These are phyloP conservation scores for Calonectria montana DNA, from an alignment of 2,329 filamentous ascomycete species.

Conservation along the genomic window DNA sequence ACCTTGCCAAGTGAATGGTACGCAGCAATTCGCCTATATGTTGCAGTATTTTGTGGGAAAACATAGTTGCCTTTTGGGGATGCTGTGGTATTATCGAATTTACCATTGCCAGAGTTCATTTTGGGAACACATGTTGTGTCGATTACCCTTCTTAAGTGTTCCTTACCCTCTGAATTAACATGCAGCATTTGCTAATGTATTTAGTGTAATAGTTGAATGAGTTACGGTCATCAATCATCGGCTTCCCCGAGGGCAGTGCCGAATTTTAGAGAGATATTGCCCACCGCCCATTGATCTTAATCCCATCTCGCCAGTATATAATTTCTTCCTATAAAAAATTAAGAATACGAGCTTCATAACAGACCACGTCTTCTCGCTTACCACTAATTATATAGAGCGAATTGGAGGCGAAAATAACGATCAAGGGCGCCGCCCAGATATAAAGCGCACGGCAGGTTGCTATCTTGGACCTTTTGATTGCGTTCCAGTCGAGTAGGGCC, in stretches of 20 bases:
- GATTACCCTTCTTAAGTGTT: not conserved
- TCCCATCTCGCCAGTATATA: not conserved
- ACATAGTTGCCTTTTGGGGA: not conserved
- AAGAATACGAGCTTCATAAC: not conserved
- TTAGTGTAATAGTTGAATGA: not conserved
- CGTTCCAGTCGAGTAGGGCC: not conserved
- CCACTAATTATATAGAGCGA: not conserved
- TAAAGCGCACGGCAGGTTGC: slow-evolving; percentile 10
- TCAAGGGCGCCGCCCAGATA: not conserved
- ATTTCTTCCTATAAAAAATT: not conserved
- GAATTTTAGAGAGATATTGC: slow-evolving; percentile 3
- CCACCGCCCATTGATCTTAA: not conserved
- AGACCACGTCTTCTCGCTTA: not conserved
- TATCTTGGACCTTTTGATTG: not conserved
- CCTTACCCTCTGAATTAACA: rapidly evolving
- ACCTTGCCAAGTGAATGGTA: not conserved
- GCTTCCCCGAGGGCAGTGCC: too few species aligned
- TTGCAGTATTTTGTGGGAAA: not conserved
- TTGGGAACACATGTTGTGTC: not conserved
- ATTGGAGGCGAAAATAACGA: not conserved
- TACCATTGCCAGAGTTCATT: not conserved
- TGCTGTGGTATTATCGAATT: not conserved
- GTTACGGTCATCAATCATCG: not conserved
- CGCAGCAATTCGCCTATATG: not conserved
- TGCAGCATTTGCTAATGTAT: rapidly evolving